Conservation (phyloP, 305 asterid genomes). For the Solanum hybrid region DNA sequence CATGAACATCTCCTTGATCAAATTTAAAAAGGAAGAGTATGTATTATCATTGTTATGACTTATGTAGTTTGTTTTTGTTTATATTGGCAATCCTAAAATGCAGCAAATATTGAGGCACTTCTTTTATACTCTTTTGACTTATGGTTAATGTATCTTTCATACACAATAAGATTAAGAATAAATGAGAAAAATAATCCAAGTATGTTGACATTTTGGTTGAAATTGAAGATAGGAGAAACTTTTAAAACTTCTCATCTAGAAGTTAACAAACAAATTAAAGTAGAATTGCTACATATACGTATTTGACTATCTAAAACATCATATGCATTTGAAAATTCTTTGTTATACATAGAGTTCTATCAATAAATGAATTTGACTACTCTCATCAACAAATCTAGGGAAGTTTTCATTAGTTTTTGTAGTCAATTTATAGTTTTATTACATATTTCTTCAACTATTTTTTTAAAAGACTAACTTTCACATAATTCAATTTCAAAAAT, state of each 20-base stretch:
- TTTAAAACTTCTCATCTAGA: neutral
- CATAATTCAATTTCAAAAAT: neutral
- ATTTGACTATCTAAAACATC: neutral
- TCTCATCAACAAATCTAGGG: neutral
- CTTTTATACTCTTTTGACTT: neutral
- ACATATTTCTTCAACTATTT: neutral
- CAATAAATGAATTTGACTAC: neutral
- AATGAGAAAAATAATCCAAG: neutral
- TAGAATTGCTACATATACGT: neutral
- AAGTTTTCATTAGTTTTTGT: neutral
- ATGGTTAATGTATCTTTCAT: neutral
- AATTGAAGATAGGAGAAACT: neutral
- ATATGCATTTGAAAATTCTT: neutral
- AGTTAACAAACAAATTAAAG: neutral
- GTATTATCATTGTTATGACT: neutral
- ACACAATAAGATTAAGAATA: neutral
- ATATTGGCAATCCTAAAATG: neutral
- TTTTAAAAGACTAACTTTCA: neutral
- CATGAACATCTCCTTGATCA: neutral
- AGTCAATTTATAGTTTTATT: neutral
- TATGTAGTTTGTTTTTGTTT: neutral
- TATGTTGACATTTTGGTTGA: neutral
- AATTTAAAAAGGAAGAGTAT: neutral
- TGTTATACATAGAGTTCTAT: neutral
- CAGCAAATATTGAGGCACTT: neutral